phyloP scores from a whole-genome alignment of 116 monocot species.

The Iris pallida region DNA sequence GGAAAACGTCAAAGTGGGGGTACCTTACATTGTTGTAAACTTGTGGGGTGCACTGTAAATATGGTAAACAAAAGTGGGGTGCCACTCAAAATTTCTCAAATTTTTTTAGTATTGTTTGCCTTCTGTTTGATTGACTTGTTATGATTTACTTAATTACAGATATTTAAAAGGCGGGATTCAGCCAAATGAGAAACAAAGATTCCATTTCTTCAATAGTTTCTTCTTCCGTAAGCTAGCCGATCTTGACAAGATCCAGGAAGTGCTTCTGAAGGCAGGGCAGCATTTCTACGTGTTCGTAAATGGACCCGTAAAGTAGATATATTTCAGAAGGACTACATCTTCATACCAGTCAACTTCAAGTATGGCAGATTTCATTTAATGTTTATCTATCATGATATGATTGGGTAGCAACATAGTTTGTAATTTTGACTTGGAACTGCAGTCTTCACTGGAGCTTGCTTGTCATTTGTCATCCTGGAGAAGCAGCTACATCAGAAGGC shows the following conservation, averaged over 20 bases:
- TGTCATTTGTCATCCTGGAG: constrained; percentile 88
- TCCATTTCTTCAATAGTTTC: constrained; percentile 94
- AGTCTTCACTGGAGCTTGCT: constrained; percentile 93
- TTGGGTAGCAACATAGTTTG: background rate
- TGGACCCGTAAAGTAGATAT: constrained; percentile 89
- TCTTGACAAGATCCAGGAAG: constrained; percentile 68
- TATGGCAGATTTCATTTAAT: constrained; percentile 13
- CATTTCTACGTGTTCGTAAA: constrained; percentile 82
- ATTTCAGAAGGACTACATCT: constrained; percentile 85
- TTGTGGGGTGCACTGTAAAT: no score
- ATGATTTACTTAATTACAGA: constrained; percentile 28
- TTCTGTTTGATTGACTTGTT: no score
- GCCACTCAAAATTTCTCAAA: no score
- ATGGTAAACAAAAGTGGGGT: no score
- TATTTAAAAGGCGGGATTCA: constrained; percentile 59
- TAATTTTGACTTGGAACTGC: constrained; percentile 7
- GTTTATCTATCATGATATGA: background rate
- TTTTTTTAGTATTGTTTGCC: no score
- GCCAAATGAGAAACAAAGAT: constrained; percentile 33
- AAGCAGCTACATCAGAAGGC: constrained; percentile 42
- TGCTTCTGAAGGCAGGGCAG: constrained; percentile 60
- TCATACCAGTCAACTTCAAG: constrained; percentile 93
- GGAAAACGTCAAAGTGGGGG: no score
- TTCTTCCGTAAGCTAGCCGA: constrained; percentile 90
- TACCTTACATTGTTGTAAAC: no score